phyloP scores from a whole-genome alignment of 108 stramenopile species.

The Ochromonas danica region DNA sequence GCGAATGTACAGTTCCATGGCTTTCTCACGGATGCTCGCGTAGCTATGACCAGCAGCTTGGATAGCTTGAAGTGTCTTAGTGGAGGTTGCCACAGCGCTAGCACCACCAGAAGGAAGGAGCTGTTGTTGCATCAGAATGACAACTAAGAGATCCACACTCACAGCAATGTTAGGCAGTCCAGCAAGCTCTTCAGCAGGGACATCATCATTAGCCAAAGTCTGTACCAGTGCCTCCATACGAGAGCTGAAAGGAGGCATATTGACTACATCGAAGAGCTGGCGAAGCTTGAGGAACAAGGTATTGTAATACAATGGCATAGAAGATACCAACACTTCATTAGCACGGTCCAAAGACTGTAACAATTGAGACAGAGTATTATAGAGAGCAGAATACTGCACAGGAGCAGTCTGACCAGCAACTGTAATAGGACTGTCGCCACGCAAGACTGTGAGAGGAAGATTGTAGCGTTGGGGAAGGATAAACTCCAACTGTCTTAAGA shows the following conservation, averaged over 20 bases:
- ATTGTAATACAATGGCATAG: too few relatives aligned
- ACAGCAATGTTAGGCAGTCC: neutral
- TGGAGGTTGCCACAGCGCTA: too few relatives aligned
- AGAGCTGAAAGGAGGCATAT: slow-evolving; percentile 70
- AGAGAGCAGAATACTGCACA: too few relatives aligned
- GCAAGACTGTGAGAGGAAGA: too few relatives aligned
- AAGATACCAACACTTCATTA: too few relatives aligned
- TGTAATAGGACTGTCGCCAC: too few relatives aligned
- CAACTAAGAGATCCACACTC: slow-evolving; percentile 7
- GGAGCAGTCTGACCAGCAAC: too few relatives aligned
- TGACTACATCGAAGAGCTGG: slow-evolving; percentile 62
- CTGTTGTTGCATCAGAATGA: neutral
- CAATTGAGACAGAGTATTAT: too few relatives aligned
- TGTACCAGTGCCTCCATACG: slow-evolving; percentile 67
- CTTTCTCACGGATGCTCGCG: slow-evolving; percentile 62
- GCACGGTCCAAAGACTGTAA: too few relatives aligned
- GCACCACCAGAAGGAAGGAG: neutral
- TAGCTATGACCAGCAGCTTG: slow-evolving; percentile 67
- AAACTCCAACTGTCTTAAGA: neutral
- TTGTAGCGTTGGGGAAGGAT: too few relatives aligned
- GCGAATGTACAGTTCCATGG: slow-evolving; percentile 81
- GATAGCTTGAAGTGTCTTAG: too few relatives aligned
- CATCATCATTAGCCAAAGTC: neutral
- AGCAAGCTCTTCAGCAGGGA: neutral
- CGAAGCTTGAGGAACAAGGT: too few relatives aligned